Percentiles rank a stretch among this genome's conserved stretches.
Evolutionary conservation across 345 rosid species (phyloP).

Genomic region (Hibiscus trionum): DNA sequence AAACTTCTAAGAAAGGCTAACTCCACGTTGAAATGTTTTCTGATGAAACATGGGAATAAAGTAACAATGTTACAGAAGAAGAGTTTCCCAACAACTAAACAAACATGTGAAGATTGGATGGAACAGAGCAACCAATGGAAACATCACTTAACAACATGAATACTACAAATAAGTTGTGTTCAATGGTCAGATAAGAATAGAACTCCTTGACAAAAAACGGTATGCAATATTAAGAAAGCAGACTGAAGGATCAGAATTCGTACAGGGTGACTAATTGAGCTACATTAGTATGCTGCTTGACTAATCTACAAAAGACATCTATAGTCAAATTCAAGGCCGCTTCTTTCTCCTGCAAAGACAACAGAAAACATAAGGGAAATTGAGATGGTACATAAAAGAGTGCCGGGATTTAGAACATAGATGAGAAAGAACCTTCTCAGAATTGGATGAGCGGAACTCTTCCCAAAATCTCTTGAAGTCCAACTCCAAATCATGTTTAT

Average conservation of each 20-base stretch:
- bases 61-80: background rate
- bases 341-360: slow-evolving; percentile 92
- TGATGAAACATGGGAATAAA: background rate
- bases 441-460: slow-evolving; percentile 96
- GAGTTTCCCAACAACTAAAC: slow-evolving; percentile 1
- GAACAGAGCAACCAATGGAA: background rate
- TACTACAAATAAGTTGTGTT: background rate
- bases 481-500: slow-evolving; percentile 85
- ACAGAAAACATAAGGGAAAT: background rate
- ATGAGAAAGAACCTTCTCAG: slow-evolving; percentile 58
- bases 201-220: background rate
- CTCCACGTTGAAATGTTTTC: background rate
- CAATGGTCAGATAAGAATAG: background rate
- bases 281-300: slow-evolving; percentile 87
- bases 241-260: slow-evolving; percentile 18
- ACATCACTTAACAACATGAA: background rate
- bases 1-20: background rate
- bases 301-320: slow-evolving; percentile 97
- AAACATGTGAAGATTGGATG: background rate
- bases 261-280: slow-evolving; percentile 96
- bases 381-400: background rate
- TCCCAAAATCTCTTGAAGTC: slow-evolving; percentile 99
- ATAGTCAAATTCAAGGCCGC: slow-evolving; percentile 82
- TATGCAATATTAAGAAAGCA: background rate
- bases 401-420: background rate